Evolutionary conservation across 345 rosid species (phyloP), one percentile per base, ranked within the genome.

Genomic region (Eucalyptus sp.): DNA sequence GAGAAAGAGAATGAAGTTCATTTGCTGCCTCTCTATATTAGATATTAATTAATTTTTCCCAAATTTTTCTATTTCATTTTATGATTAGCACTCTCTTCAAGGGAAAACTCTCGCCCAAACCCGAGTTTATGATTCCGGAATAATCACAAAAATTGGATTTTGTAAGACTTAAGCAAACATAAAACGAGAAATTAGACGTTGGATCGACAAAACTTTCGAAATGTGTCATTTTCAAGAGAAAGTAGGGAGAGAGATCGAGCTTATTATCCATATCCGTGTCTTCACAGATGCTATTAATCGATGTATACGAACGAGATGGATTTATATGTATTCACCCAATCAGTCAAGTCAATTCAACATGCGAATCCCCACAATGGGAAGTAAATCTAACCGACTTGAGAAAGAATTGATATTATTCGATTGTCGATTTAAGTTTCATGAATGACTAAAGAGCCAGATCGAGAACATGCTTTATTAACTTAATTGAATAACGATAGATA

Each of bases 251-350:
- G 80, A 68, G 4, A 71, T 71, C 0, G 7, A 37, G 3, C 46
- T 2, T 33, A 18, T 71, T 20, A 37, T 2, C 12, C 3, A 37
- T 10, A 2, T 1, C 2, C 0, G 0, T 16, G 14, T 10, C 46
- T 66, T 2, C 24, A 31, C 0, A 1, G 6, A 31, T 16, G 12
- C 0, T 16, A 66, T 66, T 31, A 14, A 68, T 16, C 0, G 0
- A 33, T 33, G 2, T 4, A 16, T 13, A 33, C 2, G 43, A 68
- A 16, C 7, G 0, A 68, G 80, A 68, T 17, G 27, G 1, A 37
- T 22, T 71, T 18, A 17, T 2, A 37, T 5, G 27, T 3, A 18
- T 33, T 10, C 0, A 0, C 1, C 12, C 20, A 37, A 71, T 37
- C 2, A 18, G 0, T 37, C 2, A 18, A 71, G 2, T 71, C 8